phyloP scores from a whole-genome alignment of 192 early-diverging fungal genomes.

The Funneliformis geosporum region DNA sequence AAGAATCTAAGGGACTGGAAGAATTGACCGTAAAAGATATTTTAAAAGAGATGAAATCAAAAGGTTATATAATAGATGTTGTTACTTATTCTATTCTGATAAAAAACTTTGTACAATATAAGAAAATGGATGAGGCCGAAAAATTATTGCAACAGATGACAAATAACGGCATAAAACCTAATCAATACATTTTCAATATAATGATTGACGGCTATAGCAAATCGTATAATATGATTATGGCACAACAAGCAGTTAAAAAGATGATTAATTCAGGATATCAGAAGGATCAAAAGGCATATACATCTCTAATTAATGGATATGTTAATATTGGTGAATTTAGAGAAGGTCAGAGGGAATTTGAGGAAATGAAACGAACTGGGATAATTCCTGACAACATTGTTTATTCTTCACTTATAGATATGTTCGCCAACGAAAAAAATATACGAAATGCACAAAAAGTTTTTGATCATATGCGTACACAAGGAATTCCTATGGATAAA shows the following conservation, averaged over 20 bases:
- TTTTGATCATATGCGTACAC: conserved; percentile 23
- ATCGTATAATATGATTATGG: conserved; percentile 7
- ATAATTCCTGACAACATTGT: neutral
- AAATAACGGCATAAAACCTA: neutral
- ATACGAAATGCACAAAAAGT: conserved; percentile 6
- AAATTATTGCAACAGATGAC: conserved; percentile 17
- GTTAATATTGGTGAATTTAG: neutral
- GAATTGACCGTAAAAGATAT: neutral
- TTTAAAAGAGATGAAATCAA: conserved; percentile 12
- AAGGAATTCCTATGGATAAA: conserved; percentile 23
- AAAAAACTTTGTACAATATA: conserved; percentile 13
- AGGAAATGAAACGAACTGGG: conserved; percentile 12
- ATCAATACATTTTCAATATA: conserved; percentile 23
- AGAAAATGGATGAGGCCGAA: conserved; percentile 21
- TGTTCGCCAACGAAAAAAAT: conserved; percentile 19
- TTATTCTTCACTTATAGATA: conserved; percentile 29
- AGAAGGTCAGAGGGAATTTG: conserved; percentile 13
- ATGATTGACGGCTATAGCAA: conserved; percentile 24
- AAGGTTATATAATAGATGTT: conserved; percentile 5
- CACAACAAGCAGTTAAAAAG: neutral
- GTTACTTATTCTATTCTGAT: conserved; percentile 25
- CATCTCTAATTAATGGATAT: conserved; percentile 30
- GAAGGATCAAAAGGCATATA: conserved; percentile 21
- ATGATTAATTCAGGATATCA: conserved; percentile 6
- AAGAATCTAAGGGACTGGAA: neutral